Conservation (phyloP, 768 basidiomycete genomes). For the Termitomyces eurrhizus region DNA sequence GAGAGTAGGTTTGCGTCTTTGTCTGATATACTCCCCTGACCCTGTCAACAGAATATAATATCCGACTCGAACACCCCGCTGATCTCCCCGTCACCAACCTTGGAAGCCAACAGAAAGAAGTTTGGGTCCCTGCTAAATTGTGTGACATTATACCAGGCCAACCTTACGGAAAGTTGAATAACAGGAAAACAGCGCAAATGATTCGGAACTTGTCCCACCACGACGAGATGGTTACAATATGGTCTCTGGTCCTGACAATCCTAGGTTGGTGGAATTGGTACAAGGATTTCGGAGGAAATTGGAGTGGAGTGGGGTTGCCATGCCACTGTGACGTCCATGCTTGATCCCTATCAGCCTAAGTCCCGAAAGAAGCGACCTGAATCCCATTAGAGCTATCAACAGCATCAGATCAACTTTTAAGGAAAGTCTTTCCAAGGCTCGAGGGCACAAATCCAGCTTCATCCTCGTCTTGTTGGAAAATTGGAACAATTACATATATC, state of each 20-base stretch:
- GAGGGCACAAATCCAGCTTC: conserved; percentile 47
- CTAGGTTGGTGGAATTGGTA: conserved; percentile 38
- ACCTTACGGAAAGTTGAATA: conserved; percentile 12
- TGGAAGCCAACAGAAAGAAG: too few relatives aligned
- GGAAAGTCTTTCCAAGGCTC: conserved; percentile 18
- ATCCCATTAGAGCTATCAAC: too few relatives aligned
- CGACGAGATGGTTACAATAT: conserved; percentile 10
- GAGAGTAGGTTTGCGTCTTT: too few relatives aligned
- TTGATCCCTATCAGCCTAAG: conserved; percentile 31
- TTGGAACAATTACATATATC: conserved; percentile 12
- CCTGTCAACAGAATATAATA: too few relatives aligned
- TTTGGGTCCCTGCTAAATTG: too few relatives aligned
- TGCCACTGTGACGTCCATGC: conserved; percentile 33
- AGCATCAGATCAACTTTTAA: conserved; percentile 39
- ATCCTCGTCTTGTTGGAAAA: conserved; percentile 67
- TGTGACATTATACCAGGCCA: too few relatives aligned
- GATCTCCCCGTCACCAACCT: too few relatives aligned
- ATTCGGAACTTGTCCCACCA: too few relatives aligned
- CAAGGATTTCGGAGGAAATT: conserved; percentile 55
- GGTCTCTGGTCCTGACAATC: conserved; percentile 27
- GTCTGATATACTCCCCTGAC: too few relatives aligned
- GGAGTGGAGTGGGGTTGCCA: conserved; percentile 51
- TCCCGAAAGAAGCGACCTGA: too few relatives aligned
- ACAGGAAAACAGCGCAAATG: too few relatives aligned
- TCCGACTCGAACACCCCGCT: too few relatives aligned